Evolutionary conservation across 805 yeast species (phyloP).

Genomic region (Saturnispora gosingensis): DNA sequence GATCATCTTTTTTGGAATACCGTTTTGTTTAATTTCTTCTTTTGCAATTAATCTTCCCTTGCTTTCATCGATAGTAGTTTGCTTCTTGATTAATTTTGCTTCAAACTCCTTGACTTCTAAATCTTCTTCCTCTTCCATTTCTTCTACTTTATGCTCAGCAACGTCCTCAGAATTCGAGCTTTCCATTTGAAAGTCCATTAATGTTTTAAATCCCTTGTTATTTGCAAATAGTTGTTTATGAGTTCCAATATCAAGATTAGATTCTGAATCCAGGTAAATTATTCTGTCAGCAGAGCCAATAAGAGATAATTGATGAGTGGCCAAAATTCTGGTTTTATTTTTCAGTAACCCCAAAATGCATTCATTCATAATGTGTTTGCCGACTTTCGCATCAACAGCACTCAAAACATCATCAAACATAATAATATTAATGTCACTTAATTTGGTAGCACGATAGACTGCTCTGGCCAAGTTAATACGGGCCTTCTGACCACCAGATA

Average conservation of each 20-base stretch:
- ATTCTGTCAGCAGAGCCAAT: conserved; percentile 60
- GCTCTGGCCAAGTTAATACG: conserved; percentile 73
- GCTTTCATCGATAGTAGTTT: conserved; percentile 22
- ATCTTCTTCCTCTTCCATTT: conserved; percentile 21
- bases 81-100: conserved; percentile 16
- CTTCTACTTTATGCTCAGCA: not conserved
- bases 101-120: conserved; percentile 20
- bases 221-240: conserved; percentile 39
- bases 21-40: conserved; percentile 25
- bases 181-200: conserved; percentile 35
- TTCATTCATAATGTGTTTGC: conserved; percentile 63
- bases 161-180: not conserved
- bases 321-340: conserved; percentile 57
- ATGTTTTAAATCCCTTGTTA: conserved; percentile 39
- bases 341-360: conserved; percentile 53
- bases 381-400: conserved; percentile 84
- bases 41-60: conserved; percentile 26
- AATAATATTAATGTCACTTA: conserved; percentile 51
- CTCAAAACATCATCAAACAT: conserved; percentile 71
- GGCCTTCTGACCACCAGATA: conserved; percentile 87
- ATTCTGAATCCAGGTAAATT: conserved; percentile 56
- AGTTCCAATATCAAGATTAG: conserved; percentile 51
- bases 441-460: conserved; percentile 35
- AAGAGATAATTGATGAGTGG: conserved; percentile 74
- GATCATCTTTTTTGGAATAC: conserved; percentile 40